Conservation (phyloP, 176 grass and related monocot species). For the Echinochloa phyllopogon region DNA sequence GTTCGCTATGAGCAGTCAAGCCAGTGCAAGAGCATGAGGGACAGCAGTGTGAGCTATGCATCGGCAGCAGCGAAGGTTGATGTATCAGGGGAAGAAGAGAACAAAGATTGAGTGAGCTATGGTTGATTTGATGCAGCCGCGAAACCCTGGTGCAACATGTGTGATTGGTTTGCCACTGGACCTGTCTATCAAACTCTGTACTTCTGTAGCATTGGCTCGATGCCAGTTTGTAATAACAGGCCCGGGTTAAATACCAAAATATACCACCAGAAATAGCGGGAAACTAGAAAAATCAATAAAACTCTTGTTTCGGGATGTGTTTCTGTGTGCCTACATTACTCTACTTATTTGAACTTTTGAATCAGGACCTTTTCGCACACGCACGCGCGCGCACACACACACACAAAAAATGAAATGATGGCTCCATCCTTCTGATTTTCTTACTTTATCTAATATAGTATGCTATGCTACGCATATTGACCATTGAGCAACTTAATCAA, state of each 20-base stretch:
- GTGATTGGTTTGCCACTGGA: conserved; percentile 36
- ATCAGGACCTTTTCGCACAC: too few species aligned
- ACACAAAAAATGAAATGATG: too few species aligned
- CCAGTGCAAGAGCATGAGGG: conserved; percentile 77
- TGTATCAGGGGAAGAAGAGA: conserved; percentile 25
- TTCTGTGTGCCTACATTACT: not conserved
- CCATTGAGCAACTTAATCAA: too few species aligned
- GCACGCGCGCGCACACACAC: too few species aligned
- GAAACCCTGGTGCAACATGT: conserved; percentile 11
- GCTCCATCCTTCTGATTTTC: too few species aligned
- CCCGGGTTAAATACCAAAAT: conserved; percentile 8
- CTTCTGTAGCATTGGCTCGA: conserved; percentile 7
- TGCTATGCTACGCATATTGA: too few species aligned
- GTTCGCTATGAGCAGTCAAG: conserved; percentile 92
- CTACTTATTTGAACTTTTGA: not conserved
- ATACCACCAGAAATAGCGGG: not conserved
- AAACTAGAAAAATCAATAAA: not conserved
- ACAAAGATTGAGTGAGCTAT: conserved; percentile 5
- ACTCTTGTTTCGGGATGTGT: conserved; percentile 10
- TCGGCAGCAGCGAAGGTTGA: conserved; percentile 75
- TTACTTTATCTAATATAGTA: too few species aligned
- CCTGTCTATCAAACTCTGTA: conserved; percentile 27
- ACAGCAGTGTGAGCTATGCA: conserved; percentile 91
- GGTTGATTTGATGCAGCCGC: not conserved
- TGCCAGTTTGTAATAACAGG: conserved; percentile 30